Evolutionary conservation across 805 yeast genomes (phyloP).

Genomic region (Wickerhamia fluorescens): DNA sequence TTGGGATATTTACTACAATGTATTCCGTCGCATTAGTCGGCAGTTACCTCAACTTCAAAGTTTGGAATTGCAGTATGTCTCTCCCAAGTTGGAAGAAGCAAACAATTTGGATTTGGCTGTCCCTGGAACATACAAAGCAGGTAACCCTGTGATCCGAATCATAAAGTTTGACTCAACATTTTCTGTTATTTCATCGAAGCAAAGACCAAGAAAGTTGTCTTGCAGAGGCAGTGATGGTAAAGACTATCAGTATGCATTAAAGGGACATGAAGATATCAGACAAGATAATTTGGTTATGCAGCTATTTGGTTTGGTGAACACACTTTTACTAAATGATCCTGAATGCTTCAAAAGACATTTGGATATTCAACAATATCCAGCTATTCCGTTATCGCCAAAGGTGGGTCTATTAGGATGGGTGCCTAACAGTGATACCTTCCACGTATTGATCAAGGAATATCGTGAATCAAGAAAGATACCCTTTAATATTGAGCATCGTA

Average conservation of each 20-base stretch:
- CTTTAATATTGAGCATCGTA: conserved; percentile 87
- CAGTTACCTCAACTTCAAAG: conserved; percentile 83
- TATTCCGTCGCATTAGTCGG: conserved; percentile 83
- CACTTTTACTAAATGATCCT: conserved; percentile 79
- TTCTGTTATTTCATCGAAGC: conserved; percentile 87
- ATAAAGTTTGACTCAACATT: conserved; percentile 73
- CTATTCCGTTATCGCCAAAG: conserved; percentile 92
- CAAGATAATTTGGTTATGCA: conserved; percentile 98
- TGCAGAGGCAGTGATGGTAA: conserved; percentile 89
- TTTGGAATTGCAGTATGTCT: conserved; percentile 85
- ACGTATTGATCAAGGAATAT: conserved; percentile 83
- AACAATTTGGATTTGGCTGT: conserved; percentile 78
- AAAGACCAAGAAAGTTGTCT: conserved; percentile 82
- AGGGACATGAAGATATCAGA: conserved; percentile 97
- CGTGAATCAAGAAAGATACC: conserved; percentile 87
- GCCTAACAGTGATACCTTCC: conserved; percentile 94
- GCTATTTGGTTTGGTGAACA: conserved; percentile 89
- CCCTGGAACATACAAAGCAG: conserved; percentile 90
- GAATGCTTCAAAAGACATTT: conserved; percentile 95
- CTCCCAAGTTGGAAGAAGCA: conserved; percentile 80
- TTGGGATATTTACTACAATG: conserved; percentile 94
- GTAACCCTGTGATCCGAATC: conserved; percentile 70
- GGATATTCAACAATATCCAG: conserved; percentile 86
- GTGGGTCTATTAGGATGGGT: conserved; percentile 98
- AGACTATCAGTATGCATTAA: conserved; percentile 71